A percentile compares a stretch with the other conserved stretches of the same genome.
These are phyloP conservation scores for Cladosporium sp. DNA, from an alignment of 2,329 filamentous ascomycete species.

Conservation along the genomic window DNA sequence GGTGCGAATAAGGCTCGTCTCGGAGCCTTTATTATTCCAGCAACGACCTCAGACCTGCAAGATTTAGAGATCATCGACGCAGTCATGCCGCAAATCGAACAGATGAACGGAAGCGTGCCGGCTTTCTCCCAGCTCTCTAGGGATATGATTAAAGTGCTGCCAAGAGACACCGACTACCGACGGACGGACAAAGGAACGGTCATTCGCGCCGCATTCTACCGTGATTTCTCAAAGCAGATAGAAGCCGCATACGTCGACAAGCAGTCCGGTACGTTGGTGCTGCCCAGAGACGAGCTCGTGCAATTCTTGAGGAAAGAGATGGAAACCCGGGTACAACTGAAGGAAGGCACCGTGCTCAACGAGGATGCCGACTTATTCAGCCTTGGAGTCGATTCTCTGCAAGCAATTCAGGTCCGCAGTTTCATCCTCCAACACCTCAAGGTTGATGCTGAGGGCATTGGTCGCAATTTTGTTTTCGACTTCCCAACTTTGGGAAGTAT, in stretches of 20 bases:
- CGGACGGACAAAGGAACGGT: conserved; percentile 55
- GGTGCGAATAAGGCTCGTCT: conserved; percentile 50
- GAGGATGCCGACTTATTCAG: conserved; percentile 55
- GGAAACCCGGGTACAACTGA: conserved; percentile 20
- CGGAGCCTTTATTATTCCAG: conserved; percentile 51
- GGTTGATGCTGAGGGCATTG: conserved; percentile 43
- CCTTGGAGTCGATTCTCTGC: conserved; percentile 55
- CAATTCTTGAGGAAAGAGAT: conserved; percentile 15
- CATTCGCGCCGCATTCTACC: conserved; percentile 50
- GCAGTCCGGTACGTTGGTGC: conserved; percentile 19
- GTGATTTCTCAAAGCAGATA: conserved; percentile 43
- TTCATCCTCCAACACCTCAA: conserved; percentile 50
- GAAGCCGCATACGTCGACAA: conserved; percentile 39
- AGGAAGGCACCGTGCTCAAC: conserved; percentile 10
- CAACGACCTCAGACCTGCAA: conserved; percentile 39
- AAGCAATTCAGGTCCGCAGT: conserved; percentile 53
- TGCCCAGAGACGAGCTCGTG: conserved; percentile 20
- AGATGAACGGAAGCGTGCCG: conserved; percentile 39
- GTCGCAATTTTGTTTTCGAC: conserved; percentile 57
- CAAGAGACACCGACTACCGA: conserved; percentile 43
- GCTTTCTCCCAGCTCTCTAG: conserved; percentile 51
- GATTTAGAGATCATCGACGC: conserved; percentile 44
- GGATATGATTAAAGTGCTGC: conserved; percentile 50
- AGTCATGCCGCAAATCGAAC: conserved; percentile 48
- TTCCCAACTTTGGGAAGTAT: conserved; percentile 48